These are phyloP conservation scores for Physcomitrium patens DNA, from an alignment of 225 moss, liverwort and hornwort genomes.

Conservation along the genomic window DNA sequence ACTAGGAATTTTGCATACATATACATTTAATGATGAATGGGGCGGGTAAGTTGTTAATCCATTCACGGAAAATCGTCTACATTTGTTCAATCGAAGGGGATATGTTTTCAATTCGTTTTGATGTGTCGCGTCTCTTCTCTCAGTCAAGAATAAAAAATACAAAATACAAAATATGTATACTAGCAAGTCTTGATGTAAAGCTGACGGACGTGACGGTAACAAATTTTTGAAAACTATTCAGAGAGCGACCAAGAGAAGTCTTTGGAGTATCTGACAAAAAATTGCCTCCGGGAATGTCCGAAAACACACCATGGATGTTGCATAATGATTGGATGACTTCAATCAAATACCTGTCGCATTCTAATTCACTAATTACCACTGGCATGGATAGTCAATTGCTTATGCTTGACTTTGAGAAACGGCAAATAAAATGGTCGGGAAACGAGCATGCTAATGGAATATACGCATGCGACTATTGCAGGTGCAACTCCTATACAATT, in stretches of 20 bases:
- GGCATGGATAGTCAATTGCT: slow-evolving; percentile 82
- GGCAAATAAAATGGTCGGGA: slow-evolving; percentile 75
- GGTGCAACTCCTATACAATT: slow-evolving; percentile 41
- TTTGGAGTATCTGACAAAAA: slow-evolving; percentile 65
- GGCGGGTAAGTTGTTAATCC: slow-evolving; percentile 57
- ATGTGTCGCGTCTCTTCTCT: not conserved
- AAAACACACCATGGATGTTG: slow-evolving; percentile 74
- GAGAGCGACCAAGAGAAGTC: slow-evolving; percentile 70
- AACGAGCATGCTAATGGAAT: slow-evolving; percentile 87
- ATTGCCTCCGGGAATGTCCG: slow-evolving; percentile 81
- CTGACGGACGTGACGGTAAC: not conserved
- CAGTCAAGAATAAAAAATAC: not conserved
- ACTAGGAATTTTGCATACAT: slow-evolving; percentile 80
- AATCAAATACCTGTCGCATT: slow-evolving; percentile 77
- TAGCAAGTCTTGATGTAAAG: slow-evolving; percentile 13
- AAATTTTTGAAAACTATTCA: slow-evolving; percentile 18
- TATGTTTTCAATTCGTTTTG: not conserved
- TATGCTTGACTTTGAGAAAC: slow-evolving; percentile 91
- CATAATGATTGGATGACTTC: slow-evolving; percentile 91
- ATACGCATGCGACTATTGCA: slow-evolving; percentile 83
- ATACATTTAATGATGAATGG: slow-evolving; percentile 94
- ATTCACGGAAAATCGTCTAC: not conserved
- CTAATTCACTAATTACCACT: slow-evolving; percentile 82
- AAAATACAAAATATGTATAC: not conserved
- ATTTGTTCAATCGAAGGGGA: not conserved